These are phyloP conservation scores for Mycena venus DNA, from an alignment of 768 basidiomycete species.

Conservation along the genomic window DNA sequence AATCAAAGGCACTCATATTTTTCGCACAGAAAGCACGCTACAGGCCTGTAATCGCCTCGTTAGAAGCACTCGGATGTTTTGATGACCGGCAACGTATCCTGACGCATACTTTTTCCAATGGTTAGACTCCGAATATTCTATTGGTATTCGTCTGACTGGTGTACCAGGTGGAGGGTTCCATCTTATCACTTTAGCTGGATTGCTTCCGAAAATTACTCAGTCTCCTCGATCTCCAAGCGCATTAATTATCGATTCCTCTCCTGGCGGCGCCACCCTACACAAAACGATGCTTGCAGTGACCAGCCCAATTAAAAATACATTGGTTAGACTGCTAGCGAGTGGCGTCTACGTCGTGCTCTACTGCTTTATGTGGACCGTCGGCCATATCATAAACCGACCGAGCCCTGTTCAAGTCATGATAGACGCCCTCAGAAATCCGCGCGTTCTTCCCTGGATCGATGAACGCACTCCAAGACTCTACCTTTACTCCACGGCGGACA, in stretches of 20 bases:
- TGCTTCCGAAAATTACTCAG: slow-evolving; percentile 40
- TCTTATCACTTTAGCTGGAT: slow-evolving; percentile 48
- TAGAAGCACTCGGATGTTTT: slow-evolving; percentile 54
- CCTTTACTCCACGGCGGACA: slow-evolving; percentile 59
- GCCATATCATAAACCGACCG: slow-evolving; percentile 39
- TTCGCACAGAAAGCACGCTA: slow-evolving; percentile 36
- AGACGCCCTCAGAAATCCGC: slow-evolving; percentile 40
- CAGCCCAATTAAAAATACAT: slow-evolving; percentile 44
- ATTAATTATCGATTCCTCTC: slow-evolving; percentile 61
- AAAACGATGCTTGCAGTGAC: slow-evolving; percentile 48
- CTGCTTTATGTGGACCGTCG: slow-evolving; percentile 33
- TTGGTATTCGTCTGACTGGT: background rate
- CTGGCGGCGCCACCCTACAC: slow-evolving; percentile 49
- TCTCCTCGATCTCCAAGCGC: slow-evolving; percentile 42
- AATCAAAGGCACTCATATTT: background rate
- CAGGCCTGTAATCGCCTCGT: slow-evolving; percentile 50
- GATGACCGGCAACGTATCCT: slow-evolving; percentile 50
- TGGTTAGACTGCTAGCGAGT: slow-evolving; percentile 41
- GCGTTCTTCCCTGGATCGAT: slow-evolving; percentile 57
- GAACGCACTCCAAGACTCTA: slow-evolving; percentile 57
- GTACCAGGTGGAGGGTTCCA: slow-evolving; percentile 57
- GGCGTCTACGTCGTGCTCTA: slow-evolving; percentile 45
- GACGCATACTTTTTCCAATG: slow-evolving; percentile 64
- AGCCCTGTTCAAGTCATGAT: slow-evolving; percentile 43
- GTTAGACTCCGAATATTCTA: slow-evolving; percentile 34